phyloP scores from a whole-genome alignment of 1,284 basidiomycete genomes.

The Ceratobasidium sp. region DNA sequence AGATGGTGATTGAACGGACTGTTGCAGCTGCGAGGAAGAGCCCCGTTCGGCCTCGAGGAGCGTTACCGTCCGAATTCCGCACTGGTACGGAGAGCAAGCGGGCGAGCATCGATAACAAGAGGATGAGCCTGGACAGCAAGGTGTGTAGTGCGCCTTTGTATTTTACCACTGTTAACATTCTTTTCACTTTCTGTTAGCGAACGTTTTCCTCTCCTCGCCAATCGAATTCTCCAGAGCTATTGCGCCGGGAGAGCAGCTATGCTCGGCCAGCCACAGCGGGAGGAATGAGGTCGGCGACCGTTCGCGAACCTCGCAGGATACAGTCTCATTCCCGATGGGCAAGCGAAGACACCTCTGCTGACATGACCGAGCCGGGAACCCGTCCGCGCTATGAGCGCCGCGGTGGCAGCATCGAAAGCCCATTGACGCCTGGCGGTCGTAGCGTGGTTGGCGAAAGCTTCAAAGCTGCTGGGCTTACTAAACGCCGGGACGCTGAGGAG shows the following conservation, averaged over 20 bases:
- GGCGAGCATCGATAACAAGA: conserved; percentile 32
- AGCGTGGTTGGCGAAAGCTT: conserved; percentile 77
- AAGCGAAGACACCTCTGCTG: conserved; percentile 41
- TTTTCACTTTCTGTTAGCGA: conserved; percentile 35
- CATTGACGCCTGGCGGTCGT: conserved; percentile 63
- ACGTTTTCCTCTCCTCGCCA: conserved; percentile 33
- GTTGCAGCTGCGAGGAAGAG: conserved; percentile 42
- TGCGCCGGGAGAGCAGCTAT: conserved; percentile 19
- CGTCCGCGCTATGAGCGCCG: conserved; percentile 64
- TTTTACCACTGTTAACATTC: conserved; percentile 1
- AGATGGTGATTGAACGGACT: conserved; percentile 36
- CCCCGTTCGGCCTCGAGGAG: conserved; percentile 45
- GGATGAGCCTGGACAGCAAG: conserved; percentile 59
- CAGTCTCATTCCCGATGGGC: conserved; percentile 43
- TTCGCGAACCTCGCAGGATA: conserved; percentile 33
- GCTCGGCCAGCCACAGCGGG: conserved; percentile 15
- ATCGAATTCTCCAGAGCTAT: conserved; percentile 34
- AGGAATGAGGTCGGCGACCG: conserved; percentile 21
- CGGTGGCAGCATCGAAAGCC: conserved; percentile 75
- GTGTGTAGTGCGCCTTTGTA: conserved; percentile 56
- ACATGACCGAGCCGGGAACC: conserved; percentile 1
- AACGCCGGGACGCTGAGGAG: conserved; percentile 55
- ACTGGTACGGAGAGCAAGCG: conserved; percentile 43
- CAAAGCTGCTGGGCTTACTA: conserved; percentile 74
- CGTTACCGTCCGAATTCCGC: conserved; percentile 45